phyloP scores from a whole-genome alignment of 768 basidiomycete genomes.

The Leucocoprinus leucothites region DNA sequence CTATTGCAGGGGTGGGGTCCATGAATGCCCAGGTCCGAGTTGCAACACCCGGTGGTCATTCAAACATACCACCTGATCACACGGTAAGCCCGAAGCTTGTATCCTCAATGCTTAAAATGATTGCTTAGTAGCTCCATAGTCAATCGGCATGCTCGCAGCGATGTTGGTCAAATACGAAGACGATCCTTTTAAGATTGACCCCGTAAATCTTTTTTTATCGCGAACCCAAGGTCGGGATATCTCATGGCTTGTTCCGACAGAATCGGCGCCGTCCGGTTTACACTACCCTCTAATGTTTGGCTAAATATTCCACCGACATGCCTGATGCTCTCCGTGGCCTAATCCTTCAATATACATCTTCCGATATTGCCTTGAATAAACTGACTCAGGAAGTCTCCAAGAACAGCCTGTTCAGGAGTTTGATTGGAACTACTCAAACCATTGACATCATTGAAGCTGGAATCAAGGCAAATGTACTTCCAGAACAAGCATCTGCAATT shows the following conservation, averaged over 20 bases:
- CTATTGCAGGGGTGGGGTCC: conserved; percentile 73
- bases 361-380: conserved; percentile 46
- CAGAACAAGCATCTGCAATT: conserved; percentile 66
- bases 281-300: conserved; percentile 60
- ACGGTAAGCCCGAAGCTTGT: conserved; percentile 52
- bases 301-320: conserved; percentile 56
- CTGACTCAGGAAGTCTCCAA: conserved; percentile 47
- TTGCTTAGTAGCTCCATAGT: conserved; percentile 32
- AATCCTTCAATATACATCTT: conserved; percentile 44
- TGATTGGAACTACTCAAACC: conserved; percentile 74
- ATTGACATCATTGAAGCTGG: conserved; percentile 68
- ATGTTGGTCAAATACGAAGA: conserved; percentile 67
- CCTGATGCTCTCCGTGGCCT: conserved; percentile 42
- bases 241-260: conserved; percentile 23
- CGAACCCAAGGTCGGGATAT: not conserved
- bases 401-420: conserved; percentile 37
- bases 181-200: conserved; percentile 50
- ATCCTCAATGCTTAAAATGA: not conserved
- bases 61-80: conserved; percentile 78
- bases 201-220: conserved; percentile 35
- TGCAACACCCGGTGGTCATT: conserved; percentile 76
- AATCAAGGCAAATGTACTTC: conserved; percentile 76
- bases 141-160: conserved; percentile 77
- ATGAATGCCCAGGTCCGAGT: conserved; percentile 64
- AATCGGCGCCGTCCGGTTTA: conserved; percentile 57